These are phyloP conservation scores for Byssochlamys sp. DNA, from an alignment of 2,329 filamentous ascomycete species.

Conservation along the genomic window DNA sequence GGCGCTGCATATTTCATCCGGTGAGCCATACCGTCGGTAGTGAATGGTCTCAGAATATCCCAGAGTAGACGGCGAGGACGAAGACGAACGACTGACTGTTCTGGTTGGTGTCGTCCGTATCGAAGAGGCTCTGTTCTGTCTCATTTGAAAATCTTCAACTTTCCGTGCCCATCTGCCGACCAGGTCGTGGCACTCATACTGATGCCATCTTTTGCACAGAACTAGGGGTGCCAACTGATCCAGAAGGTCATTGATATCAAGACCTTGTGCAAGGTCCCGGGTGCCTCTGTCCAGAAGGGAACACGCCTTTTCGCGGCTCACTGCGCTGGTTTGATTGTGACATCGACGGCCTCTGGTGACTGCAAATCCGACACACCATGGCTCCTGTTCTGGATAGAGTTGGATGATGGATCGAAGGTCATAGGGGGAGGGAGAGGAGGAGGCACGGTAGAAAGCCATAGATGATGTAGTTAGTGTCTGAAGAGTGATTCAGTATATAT, in stretches of 20 bases:
- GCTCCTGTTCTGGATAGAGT: neutral
- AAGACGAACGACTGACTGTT: neutral
- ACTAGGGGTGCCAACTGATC: neutral
- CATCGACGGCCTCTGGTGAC: conserved; percentile 1
- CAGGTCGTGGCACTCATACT: neutral
- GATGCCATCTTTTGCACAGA: neutral
- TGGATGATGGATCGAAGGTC: neutral
- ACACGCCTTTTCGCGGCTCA: neutral
- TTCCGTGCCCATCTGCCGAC: neutral
- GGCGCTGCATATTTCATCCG: neutral
- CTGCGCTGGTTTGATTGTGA: neutral
- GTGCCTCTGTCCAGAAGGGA: neutral
- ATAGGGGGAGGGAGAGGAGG: neutral
- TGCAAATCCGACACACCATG: neutral
- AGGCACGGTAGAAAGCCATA: neutral
- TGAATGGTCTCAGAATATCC: neutral
- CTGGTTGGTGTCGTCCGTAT: neutral
- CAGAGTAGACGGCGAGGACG: neutral
- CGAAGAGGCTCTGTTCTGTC: neutral
- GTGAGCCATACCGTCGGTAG: neutral
- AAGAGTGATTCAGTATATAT: neutral
- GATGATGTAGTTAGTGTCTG: neutral
- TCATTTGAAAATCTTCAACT: neutral
- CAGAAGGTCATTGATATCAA: neutral
- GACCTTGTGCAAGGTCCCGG: neutral